Conservation (phyloP, 176 grass and related monocot species). For the Paspalum vaginatum region DNA sequence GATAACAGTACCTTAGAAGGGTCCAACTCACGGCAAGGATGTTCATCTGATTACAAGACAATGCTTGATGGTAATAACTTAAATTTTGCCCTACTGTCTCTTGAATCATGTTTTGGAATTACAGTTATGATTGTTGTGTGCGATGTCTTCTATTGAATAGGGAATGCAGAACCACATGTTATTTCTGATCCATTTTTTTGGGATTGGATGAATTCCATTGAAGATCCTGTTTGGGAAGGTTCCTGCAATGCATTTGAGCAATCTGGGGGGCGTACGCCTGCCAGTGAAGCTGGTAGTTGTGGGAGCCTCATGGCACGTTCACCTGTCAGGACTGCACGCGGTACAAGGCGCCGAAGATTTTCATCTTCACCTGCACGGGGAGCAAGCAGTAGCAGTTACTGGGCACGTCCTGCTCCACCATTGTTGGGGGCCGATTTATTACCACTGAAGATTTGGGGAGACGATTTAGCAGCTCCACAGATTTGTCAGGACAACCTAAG, state of each 20-base stretch:
- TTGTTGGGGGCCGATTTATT: too few relatives aligned
- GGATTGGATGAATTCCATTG: too few relatives aligned
- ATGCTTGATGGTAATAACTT: constrained; percentile 16
- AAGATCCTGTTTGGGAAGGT: not conserved
- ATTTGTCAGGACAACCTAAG: too few relatives aligned
- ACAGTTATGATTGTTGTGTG: not conserved
- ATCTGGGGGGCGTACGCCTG: not conserved
- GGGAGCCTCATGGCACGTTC: not conserved
- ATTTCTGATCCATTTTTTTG: not conserved
- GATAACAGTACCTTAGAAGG: not conserved
- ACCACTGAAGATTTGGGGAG: too few relatives aligned
- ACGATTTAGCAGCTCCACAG: too few relatives aligned
- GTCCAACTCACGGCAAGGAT: not conserved
- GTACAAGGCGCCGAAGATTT: too few relatives aligned
- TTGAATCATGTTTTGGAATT: not conserved
- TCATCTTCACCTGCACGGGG: too few relatives aligned
- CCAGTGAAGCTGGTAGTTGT: not conserved
- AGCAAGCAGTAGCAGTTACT: too few relatives aligned
- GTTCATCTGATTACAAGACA: not conserved
- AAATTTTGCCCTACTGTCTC: not conserved
- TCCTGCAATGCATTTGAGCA: not conserved
- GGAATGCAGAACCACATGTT: not conserved
- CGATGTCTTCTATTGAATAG: not conserved
- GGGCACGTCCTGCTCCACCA: too few relatives aligned
- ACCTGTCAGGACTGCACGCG: not conserved